Percentiles rank a stretch among this genome's conserved stretches.
Conservation (phyloP, 1,139 yeast species). For the Debaryomyces coudertii region DNA sequence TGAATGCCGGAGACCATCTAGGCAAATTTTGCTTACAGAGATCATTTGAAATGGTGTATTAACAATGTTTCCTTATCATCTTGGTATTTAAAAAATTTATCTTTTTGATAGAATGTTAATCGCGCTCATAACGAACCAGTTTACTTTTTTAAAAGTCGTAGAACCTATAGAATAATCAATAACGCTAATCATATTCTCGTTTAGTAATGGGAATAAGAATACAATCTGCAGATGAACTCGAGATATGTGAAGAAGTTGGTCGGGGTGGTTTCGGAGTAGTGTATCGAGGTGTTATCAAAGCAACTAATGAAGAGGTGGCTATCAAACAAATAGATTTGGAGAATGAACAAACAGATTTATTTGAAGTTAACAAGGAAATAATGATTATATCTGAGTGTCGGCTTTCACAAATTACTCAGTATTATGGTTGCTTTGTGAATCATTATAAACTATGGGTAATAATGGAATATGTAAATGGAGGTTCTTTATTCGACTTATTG, state of each 20-base stretch:
- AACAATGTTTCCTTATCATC: neutral
- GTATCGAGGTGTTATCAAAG: constrained; percentile 66
- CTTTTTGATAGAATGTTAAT: neutral
- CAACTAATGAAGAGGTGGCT: constrained; percentile 57
- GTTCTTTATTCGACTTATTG: constrained; percentile 71
- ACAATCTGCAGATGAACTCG: constrained; percentile 43
- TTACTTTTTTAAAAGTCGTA: neutral
- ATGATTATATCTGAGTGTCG: constrained; percentile 75
- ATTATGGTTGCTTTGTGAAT: constrained; percentile 79
- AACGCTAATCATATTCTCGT: neutral
- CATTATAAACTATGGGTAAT: constrained; percentile 83
- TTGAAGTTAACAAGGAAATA: constrained; percentile 81
- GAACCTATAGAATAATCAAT: neutral
- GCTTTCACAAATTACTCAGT: constrained; percentile 69
- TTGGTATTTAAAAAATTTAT: neutral
- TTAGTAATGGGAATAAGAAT: constrained; percentile 23
- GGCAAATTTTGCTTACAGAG: neutral
- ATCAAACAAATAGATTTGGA: constrained; percentile 80
- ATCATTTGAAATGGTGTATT: neutral
- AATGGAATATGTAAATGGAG: constrained; percentile 86
- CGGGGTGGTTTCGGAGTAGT: constrained; percentile 90
- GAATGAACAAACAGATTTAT: constrained; percentile 71
- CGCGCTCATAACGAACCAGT: constrained; percentile 6
- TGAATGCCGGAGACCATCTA: neutral
- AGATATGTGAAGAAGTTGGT: constrained; percentile 77